These are phyloP conservation scores for Claviceps spartinae DNA, from an alignment of 2,329 filamentous ascomycete genomes.

Conservation along the genomic window DNA sequence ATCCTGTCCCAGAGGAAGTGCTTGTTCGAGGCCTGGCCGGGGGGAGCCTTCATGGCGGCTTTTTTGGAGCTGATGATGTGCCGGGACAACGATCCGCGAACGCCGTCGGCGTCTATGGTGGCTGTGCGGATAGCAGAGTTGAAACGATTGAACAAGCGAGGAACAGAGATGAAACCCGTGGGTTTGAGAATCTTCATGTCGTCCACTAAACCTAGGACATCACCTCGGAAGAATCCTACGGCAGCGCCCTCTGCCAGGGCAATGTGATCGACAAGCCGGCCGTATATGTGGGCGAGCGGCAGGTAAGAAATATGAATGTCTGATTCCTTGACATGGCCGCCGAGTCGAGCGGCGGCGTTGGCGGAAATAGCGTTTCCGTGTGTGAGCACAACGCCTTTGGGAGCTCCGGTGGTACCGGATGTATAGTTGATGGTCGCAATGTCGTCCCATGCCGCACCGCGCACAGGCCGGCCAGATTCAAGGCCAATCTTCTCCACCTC, in stretches of 20 bases:
- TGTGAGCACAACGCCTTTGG: constrained; percentile 73
- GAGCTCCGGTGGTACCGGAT: constrained; percentile 69
- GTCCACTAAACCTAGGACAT: constrained; percentile 73
- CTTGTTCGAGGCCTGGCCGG: constrained; percentile 61
- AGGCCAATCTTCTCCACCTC: constrained; percentile 74
- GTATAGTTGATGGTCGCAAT: constrained; percentile 86
- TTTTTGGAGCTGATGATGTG: constrained; percentile 71
- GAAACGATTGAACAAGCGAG: constrained; percentile 83
- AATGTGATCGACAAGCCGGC: constrained; percentile 68
- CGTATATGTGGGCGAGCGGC: constrained; percentile 87
- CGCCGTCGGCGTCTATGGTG: constrained; percentile 64
- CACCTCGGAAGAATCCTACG: constrained; percentile 90
- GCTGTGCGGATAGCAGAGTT: constrained; percentile 66
- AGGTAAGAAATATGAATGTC: constrained; percentile 76
- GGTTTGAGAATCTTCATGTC: constrained; percentile 81
- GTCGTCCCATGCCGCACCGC: constrained; percentile 60
- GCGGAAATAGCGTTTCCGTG: constrained; percentile 71
- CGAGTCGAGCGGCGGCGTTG: constrained; percentile 45
- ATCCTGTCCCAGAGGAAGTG: constrained; percentile 74
- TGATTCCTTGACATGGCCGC: constrained; percentile 32
- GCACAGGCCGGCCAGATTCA: constrained; percentile 53
- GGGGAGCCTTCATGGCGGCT: constrained; percentile 58
- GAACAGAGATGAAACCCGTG: constrained; percentile 75
- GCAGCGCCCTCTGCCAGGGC: constrained; percentile 57
- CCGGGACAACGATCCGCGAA: constrained; percentile 70